A percentile compares a stretch with the other conserved stretches of the same genome.
Conservation (phyloP, 2,329 filamentous ascomycete species). For the Metarhizium sp. region DNA sequence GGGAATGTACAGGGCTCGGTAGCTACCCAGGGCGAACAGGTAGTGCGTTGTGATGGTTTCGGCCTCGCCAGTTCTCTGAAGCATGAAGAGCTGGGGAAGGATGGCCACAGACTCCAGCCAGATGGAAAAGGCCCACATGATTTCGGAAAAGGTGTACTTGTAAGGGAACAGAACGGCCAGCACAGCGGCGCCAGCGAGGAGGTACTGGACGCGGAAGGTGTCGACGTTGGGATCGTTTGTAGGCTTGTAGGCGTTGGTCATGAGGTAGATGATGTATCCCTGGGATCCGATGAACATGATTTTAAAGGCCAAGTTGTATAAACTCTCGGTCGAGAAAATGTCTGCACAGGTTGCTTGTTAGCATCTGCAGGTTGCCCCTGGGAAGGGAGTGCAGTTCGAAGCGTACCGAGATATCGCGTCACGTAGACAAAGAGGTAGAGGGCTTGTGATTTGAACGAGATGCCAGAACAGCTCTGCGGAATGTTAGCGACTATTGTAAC, state of each 20-base stretch:
- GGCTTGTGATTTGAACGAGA: conserved; percentile 97
- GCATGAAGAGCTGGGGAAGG: conserved; percentile 93
- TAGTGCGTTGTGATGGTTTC: conserved; percentile 99
- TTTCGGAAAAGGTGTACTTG: conserved; percentile 72
- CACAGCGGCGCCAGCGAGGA: conserved; percentile 70
- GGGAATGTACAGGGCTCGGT: conserved; percentile 91
- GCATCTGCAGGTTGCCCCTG: background rate
- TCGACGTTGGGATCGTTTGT: conserved; percentile 96
- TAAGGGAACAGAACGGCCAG: conserved; percentile 79
- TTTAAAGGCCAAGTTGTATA: conserved; percentile 95
- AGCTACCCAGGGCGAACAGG: conserved; percentile 83
- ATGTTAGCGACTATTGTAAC: background rate
- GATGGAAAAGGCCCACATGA: conserved; percentile 95
- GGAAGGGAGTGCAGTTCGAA: background rate
- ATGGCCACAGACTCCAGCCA: conserved; percentile 98
- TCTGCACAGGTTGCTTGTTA: conserved; percentile 39
- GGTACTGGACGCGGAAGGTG: conserved; percentile 94
- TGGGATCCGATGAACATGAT: conserved; percentile 87
- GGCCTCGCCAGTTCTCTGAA: conserved; percentile 93
- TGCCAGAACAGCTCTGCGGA: conserved; percentile 84
- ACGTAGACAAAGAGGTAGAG: conserved; percentile 91
- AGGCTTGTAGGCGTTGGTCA: conserved; percentile 95
- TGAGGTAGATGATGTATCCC: conserved; percentile 92
- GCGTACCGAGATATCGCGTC: conserved; percentile 78
- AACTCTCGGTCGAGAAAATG: conserved; percentile 71